Percentiles rank a stretch among this genome's conserved stretches.
Conservation (phyloP, 352 stramenopile species). For the Thalassiosira delicatula region DNA sequence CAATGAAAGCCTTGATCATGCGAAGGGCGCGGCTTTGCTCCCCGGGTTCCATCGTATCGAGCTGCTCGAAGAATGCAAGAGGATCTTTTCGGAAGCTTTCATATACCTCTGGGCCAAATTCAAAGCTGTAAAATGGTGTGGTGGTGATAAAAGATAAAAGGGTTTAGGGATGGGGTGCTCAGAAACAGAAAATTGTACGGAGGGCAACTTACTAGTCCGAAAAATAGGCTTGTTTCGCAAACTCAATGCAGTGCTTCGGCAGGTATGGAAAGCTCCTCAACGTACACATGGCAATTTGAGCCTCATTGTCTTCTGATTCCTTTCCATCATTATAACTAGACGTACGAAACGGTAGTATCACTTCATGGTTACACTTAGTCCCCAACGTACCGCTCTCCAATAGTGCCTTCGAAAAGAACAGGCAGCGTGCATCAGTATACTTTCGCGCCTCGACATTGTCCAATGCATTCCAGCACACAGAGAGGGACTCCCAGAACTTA, state of each 20-base stretch:
- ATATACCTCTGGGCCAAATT: slow-evolving; percentile 74
- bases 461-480: slow-evolving; percentile 96
- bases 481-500: slow-evolving; percentile 97
- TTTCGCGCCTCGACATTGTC: slow-evolving; percentile 99
- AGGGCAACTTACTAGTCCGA: slow-evolving; percentile 64
- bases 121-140: slow-evolving; percentile 56
- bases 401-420: slow-evolving; percentile 90
- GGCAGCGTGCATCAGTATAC: slow-evolving; percentile 96
- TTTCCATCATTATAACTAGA: slow-evolving; percentile 96
- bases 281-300: slow-evolving; percentile 99
- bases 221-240: slow-evolving; percentile 85
- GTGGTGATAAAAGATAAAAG: slow-evolving; percentile 1
- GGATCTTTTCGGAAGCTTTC: slow-evolving; percentile 78
- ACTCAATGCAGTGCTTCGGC: slow-evolving; percentile 97
- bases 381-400: slow-evolving; percentile 98
- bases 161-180: too few relatives aligned
- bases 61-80: slow-evolving; percentile 85
- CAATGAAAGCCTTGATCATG: slow-evolving; percentile 70
- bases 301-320: slow-evolving; percentile 97
- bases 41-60: slow-evolving; percentile 61
- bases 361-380: slow-evolving; percentile 95
- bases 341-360: slow-evolving; percentile 89
- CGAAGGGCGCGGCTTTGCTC: slow-evolving; percentile 65
- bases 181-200: too few relatives aligned
- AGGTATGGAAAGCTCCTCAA: slow-evolving; percentile 99